These are phyloP conservation scores for Hortiboletus flavorubellus DNA, from an alignment of 768 basidiomycete genomes.

Conservation along the genomic window DNA sequence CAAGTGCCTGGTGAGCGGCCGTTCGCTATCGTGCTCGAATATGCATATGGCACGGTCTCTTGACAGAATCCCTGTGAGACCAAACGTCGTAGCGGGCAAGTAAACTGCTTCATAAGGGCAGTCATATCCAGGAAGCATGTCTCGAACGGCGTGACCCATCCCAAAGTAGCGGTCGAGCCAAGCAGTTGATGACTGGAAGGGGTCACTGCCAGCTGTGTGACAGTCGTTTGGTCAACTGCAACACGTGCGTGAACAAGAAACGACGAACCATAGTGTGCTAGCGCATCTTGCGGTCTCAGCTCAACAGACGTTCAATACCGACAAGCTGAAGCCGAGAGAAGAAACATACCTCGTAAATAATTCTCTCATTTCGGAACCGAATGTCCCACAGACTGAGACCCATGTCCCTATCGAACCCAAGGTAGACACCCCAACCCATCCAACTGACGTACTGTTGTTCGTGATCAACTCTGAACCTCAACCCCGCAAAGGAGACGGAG, in stretches of 20 bases:
- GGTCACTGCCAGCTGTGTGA: slow-evolving; percentile 52
- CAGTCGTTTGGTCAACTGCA: background rate
- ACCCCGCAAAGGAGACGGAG: slow-evolving; percentile 55
- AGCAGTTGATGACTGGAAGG: slow-evolving; percentile 56
- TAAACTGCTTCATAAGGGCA: slow-evolving; percentile 60
- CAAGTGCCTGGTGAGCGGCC: slow-evolving; percentile 55
- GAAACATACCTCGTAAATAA: slow-evolving; percentile 53
- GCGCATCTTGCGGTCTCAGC: slow-evolving; percentile 60
- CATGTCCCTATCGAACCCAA: slow-evolving; percentile 67
- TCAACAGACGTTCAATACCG: slow-evolving; percentile 14
- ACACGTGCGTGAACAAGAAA: background rate
- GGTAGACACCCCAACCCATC: slow-evolving; percentile 64
- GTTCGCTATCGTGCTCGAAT: slow-evolving; percentile 59
- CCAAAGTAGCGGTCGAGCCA: slow-evolving; percentile 66
- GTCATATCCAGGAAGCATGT: slow-evolving; percentile 65
- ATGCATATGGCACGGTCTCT: slow-evolving; percentile 59
- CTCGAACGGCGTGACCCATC: slow-evolving; percentile 55
- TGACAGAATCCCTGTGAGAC: slow-evolving; percentile 40
- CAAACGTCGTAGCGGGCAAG: slow-evolving; percentile 55
- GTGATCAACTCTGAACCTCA: slow-evolving; percentile 54
- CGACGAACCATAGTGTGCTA: slow-evolving; percentile 52
- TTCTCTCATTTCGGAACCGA: slow-evolving; percentile 52
- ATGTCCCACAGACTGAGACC: slow-evolving; percentile 61
- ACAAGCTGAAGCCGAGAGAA: background rate
- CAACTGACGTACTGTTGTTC: slow-evolving; percentile 55